phyloP scores from a whole-genome alignment of 2,329 filamentous ascomycete genomes.

The Fusarium tricinctum region DNA sequence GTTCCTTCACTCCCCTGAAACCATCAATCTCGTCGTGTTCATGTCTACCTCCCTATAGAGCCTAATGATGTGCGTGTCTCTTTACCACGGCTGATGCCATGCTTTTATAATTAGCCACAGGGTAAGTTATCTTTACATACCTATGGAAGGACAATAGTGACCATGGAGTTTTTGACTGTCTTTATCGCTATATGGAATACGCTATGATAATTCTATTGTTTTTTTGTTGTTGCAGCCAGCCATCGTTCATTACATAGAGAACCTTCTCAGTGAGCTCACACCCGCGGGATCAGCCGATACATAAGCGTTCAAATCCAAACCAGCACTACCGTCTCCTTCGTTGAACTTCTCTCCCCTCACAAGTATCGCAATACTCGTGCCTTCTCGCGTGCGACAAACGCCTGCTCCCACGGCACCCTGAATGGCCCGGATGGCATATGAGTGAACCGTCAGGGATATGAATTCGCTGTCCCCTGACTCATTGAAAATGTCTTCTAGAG shows the following conservation, averaged over 20 bases:
- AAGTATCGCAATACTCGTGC: conserved; percentile 67
- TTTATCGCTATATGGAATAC: not conserved
- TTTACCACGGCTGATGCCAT: too few relatives aligned
- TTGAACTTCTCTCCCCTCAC: conserved; percentile 59
- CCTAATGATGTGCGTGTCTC: too few relatives aligned
- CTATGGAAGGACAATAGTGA: not conserved
- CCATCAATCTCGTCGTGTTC: too few relatives aligned
- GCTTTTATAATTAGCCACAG: too few relatives aligned
- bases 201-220: not conserved
- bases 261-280: conserved; percentile 23
- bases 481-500: conserved; percentile 63
- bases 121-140: too few relatives aligned
- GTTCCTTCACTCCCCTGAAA: too few relatives aligned
- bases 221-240: not conserved
- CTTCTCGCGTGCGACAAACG: conserved; percentile 64
- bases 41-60: too few relatives aligned
- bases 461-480: conserved; percentile 55
- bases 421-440: conserved; percentile 61
- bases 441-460: conserved; percentile 66
- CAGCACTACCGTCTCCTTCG: conserved; percentile 4
- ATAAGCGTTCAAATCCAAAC: conserved; percentile 9
- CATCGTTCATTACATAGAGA: conserved; percentile 18
- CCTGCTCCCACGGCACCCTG: conserved; percentile 59
- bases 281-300: conserved; percentile 7
- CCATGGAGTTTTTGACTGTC: not conserved